Conservation (phyloP, 352 stramenopile genomes). For the Thraustochytrium striatum region DNA sequence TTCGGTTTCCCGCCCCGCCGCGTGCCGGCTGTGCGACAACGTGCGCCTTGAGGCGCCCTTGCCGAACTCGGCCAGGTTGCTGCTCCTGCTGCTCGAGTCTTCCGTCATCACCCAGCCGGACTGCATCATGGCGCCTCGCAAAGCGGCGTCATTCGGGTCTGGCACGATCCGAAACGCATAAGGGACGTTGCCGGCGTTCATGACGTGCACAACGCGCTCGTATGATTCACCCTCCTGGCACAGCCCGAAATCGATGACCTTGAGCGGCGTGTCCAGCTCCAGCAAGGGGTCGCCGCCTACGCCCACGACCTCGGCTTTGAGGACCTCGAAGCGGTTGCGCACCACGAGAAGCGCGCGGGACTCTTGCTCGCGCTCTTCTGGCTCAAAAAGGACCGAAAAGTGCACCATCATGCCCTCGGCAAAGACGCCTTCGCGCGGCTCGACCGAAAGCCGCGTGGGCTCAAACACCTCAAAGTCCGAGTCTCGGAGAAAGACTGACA, state of each 20-base stretch:
- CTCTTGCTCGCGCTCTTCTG: slow-evolving; percentile 24
- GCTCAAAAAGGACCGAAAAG: slow-evolving; percentile 36
- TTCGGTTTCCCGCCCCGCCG: too few relatives aligned
- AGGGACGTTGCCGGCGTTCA: slow-evolving; percentile 39
- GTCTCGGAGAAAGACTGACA: neutral
- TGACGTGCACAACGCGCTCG: slow-evolving; percentile 8
- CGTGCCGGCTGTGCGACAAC: neutral
- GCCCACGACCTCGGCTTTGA: slow-evolving; percentile 17
- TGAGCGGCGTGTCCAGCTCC: slow-evolving; percentile 35
- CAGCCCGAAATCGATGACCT: slow-evolving; percentile 37
- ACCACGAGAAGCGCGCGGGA: slow-evolving; percentile 3
- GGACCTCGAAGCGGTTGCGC: slow-evolving; percentile 25
- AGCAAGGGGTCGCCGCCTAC: slow-evolving; percentile 42
- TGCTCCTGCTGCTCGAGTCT: neutral
- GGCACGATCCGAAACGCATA: slow-evolving; percentile 16
- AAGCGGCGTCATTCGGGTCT: slow-evolving; percentile 2
- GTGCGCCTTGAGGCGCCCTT: too few relatives aligned
- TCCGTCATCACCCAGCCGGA: neutral
- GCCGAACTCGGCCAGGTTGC: neutral
- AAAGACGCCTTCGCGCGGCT: slow-evolving; percentile 28
- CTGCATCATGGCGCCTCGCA: slow-evolving; percentile 1
- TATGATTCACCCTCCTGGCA: slow-evolving; percentile 16
- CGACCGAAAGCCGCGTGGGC: neutral
- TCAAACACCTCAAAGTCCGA: slow-evolving; percentile 42
- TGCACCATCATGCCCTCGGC: slow-evolving; percentile 28